Percentiles rank a stretch among this genome's conserved stretches.
Evolutionary conservation across 2,329 filamentous ascomycete species (phyloP).

Genomic region (Emmonsiellopsis sp.): DNA sequence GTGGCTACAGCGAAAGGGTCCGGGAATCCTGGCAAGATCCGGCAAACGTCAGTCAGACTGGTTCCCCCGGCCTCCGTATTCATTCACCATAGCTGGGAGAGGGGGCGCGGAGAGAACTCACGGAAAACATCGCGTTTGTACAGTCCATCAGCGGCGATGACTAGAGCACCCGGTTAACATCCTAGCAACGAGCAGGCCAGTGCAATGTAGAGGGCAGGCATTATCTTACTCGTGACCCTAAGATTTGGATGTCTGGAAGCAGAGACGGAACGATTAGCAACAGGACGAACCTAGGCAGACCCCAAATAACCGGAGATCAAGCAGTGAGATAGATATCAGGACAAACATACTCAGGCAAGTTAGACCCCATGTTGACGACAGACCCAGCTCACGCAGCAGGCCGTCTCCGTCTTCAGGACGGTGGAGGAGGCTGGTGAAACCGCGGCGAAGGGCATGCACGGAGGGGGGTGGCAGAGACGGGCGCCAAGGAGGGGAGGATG

Average conservation of each 20-base stretch:
- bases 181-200: conserved; percentile 11
- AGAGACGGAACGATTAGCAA: conserved; percentile 1
- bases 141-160: conserved; percentile 95
- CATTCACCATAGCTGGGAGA: background rate
- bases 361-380: conserved; percentile 45
- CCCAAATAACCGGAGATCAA: conserved; percentile 16
- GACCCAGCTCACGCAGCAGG: background rate
- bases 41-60: conserved; percentile 1
- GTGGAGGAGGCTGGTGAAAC: background rate
- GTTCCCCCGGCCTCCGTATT: background rate
- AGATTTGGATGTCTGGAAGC: conserved; percentile 66
- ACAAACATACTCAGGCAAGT: conserved; percentile 47
- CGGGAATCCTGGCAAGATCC: conserved; percentile 63
- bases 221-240: conserved; percentile 72
- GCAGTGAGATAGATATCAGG: conserved; percentile 8
- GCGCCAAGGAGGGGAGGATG: background rate
- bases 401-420: conserved; percentile 3
- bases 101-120: conserved; percentile 44
- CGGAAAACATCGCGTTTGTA: conserved; percentile 99
- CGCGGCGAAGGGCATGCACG: background rate
- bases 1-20: conserved; percentile 97
- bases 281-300: conserved; percentile 12
- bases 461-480: background rate
- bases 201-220: conserved; percentile 16
- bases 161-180: conserved; percentile 39